These are phyloP conservation scores for Fusarium sp. DNA, from an alignment of 2,329 filamentous ascomycete species.

Conservation along the genomic window DNA sequence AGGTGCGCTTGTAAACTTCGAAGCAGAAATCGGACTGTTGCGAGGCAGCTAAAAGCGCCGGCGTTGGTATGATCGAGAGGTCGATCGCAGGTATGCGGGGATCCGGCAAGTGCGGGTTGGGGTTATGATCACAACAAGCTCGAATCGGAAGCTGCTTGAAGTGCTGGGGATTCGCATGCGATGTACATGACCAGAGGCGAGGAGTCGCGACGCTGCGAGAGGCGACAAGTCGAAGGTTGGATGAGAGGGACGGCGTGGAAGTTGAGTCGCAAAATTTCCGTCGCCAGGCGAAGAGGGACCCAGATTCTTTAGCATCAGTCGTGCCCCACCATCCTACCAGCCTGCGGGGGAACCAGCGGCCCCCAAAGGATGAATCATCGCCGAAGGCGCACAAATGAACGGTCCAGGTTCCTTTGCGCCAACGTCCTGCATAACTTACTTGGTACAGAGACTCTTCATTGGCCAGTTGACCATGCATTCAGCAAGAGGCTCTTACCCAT, in stretches of 20 bases:
- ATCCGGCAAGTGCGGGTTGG: conserved; percentile 1
- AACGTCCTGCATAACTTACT: neutral
- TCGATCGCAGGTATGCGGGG: conserved; percentile 3
- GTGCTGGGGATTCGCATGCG: conserved; percentile 8
- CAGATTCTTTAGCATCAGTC: conserved; percentile 20
- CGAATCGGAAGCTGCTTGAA: conserved; percentile 8
- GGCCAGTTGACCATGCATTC: neutral
- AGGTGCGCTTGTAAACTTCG: neutral
- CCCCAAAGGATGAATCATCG: conserved; percentile 23
- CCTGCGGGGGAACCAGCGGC: conserved; percentile 25
- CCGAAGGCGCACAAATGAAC: neutral
- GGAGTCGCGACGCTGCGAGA: conserved; percentile 1
- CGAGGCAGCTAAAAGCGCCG: neutral
- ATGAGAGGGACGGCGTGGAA: conserved; percentile 15
- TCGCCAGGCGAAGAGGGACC: conserved; percentile 30
- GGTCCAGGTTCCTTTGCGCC: neutral
- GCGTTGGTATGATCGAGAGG: neutral
- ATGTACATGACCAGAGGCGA: conserved; percentile 36
- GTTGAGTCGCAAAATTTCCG: conserved; percentile 40
- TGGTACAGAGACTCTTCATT: neutral
- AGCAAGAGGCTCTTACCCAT: neutral
- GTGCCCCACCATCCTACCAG: conserved; percentile 43
- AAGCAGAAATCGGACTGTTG: neutral
- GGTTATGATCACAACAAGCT: conserved; percentile 28
- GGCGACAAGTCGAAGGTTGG: conserved; percentile 5